These are phyloP conservation scores for Blastobotrys aristatus DNA, from an alignment of 1,139 yeast genomes.

Conservation along the genomic window DNA sequence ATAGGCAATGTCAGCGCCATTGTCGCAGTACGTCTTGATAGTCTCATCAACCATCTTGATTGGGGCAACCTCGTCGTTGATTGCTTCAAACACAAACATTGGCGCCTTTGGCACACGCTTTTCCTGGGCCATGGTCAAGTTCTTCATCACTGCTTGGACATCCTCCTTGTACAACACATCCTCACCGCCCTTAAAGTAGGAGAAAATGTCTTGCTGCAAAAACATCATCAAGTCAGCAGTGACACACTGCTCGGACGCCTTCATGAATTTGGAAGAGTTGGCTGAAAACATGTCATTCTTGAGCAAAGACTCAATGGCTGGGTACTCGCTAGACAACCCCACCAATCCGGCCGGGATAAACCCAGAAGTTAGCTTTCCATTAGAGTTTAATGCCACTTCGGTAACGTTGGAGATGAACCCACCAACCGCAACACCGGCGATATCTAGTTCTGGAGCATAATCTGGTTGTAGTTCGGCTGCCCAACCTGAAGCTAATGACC, in stretches of 20 bases:
- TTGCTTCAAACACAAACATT: conserved; percentile 27
- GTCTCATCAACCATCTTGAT: conserved; percentile 20
- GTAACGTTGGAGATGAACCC: conserved; percentile 27
- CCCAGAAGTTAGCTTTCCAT: conserved; percentile 25
- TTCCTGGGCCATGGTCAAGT: conserved; percentile 20
- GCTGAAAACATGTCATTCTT: conserved; percentile 13
- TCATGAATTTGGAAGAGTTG: conserved; percentile 12
- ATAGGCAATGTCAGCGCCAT: conserved; percentile 28
- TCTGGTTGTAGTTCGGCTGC: conserved; percentile 29
- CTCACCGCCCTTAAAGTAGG: conserved; percentile 23
- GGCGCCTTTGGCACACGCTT: conserved; percentile 23
- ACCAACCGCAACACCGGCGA: conserved; percentile 29
- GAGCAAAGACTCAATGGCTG: conserved; percentile 17
- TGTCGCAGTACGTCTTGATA: conserved; percentile 25
- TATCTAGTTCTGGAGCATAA: conserved; percentile 30
- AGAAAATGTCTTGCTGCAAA: conserved; percentile 16
- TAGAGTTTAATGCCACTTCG: conserved; percentile 19
- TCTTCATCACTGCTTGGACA: conserved; percentile 12
- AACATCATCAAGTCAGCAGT: conserved; percentile 8
- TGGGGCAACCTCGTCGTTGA: conserved; percentile 26
- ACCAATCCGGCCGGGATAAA: conserved; percentile 29
- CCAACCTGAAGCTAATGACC: conserved; percentile 32
- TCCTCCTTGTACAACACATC: conserved; percentile 13
- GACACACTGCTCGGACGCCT: conserved; percentile 20
- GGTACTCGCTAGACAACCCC: conserved; percentile 32